Evolutionary conservation across 2,329 filamentous ascomycete species (phyloP).

Genomic region (Leptographium procerum): DNA sequence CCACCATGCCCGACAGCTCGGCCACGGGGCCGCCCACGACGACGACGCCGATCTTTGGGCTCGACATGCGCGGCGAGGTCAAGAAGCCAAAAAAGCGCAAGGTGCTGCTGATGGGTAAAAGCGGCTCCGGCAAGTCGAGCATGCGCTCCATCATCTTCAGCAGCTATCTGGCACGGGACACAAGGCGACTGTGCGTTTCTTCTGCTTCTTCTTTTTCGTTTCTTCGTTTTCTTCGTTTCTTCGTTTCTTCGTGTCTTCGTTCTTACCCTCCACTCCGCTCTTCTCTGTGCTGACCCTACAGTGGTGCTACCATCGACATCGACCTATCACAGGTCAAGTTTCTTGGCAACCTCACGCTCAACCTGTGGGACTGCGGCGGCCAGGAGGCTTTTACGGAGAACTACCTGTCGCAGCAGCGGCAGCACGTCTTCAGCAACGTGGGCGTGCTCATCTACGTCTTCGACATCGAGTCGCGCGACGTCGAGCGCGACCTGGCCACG

Average conservation of each 20-base stretch:
- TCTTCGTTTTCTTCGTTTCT: background rate
- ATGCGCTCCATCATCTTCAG: slow-evolving; percentile 99
- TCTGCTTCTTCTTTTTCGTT: background rate
- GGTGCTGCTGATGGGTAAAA: slow-evolving; percentile 87
- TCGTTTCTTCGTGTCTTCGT: background rate
- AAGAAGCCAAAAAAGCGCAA: slow-evolving; percentile 75
- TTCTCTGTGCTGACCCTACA: slow-evolving; percentile 15
- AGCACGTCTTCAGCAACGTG: slow-evolving; percentile 93
- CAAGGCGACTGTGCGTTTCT: slow-evolving; percentile 56
- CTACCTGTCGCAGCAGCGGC: slow-evolving; percentile 88
- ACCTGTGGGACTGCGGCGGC: slow-evolving; percentile 97
- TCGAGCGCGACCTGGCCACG: slow-evolving; percentile 83
- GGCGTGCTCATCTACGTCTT: slow-evolving; percentile 98
- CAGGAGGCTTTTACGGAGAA: slow-evolving; percentile 99
- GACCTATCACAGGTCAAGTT: slow-evolving; percentile 98
- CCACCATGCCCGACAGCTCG: slow-evolving; percentile 3
- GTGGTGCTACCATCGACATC: slow-evolving; percentile 92
- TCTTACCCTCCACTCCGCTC: background rate
- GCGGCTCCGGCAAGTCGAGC: slow-evolving; percentile 91
- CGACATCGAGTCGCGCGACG: slow-evolving; percentile 92
- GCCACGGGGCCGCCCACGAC: background rate
- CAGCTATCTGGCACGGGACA: slow-evolving; percentile 96
- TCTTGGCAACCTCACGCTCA: slow-evolving; percentile 91
- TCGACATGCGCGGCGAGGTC: slow-evolving; percentile 27
- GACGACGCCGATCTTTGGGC: slow-evolving; percentile 7